Percentiles rank a stretch among this genome's conserved stretches.
Evolutionary conservation across 257 asterid species (phyloP).

Genomic region (Perilla frutescens): DNA sequence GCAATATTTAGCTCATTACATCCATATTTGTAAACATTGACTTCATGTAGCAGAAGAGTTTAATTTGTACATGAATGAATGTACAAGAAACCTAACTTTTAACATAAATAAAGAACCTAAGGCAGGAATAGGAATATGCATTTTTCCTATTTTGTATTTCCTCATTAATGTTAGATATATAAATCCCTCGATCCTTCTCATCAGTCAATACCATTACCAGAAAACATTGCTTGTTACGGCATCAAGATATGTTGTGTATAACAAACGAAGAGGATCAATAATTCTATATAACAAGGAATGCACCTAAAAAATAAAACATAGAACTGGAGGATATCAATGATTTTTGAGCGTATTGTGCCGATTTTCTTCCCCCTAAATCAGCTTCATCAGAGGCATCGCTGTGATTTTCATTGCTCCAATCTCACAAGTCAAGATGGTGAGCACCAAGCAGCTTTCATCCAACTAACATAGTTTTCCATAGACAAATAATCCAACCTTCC

Average conservation of each 20-base stretch:
- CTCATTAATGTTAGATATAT: too few relatives aligned
- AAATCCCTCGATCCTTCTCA: too few relatives aligned
- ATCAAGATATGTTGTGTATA: neutral
- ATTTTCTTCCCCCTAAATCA: neutral
- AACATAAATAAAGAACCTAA: too few relatives aligned
- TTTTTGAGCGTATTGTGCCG: neutral
- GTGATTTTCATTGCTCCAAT: constrained; percentile 9
- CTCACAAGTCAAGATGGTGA: neutral
- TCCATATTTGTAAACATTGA: neutral
- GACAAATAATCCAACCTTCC: constrained; percentile 17
- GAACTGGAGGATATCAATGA: neutral
- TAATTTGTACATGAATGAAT: too few relatives aligned
- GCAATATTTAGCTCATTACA: too few relatives aligned
- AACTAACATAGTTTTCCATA: constrained; percentile 1
- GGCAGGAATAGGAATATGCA: too few relatives aligned
- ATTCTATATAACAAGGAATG: constrained; percentile 7
- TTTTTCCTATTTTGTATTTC: too few relatives aligned
- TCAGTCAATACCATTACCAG: too few relatives aligned
- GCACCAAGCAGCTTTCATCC: constrained; percentile 7
- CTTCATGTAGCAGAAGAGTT: too few relatives aligned
- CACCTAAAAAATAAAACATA: neutral
- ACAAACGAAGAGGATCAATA: neutral
- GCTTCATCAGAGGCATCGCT: neutral
- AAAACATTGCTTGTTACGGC: neutral
- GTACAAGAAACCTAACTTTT: too few relatives aligned